Evolutionary conservation across 805 yeast species (phyloP), one percentile per base, ranked within the genome.

Genomic region (Ogataea paraovalis): DNA sequence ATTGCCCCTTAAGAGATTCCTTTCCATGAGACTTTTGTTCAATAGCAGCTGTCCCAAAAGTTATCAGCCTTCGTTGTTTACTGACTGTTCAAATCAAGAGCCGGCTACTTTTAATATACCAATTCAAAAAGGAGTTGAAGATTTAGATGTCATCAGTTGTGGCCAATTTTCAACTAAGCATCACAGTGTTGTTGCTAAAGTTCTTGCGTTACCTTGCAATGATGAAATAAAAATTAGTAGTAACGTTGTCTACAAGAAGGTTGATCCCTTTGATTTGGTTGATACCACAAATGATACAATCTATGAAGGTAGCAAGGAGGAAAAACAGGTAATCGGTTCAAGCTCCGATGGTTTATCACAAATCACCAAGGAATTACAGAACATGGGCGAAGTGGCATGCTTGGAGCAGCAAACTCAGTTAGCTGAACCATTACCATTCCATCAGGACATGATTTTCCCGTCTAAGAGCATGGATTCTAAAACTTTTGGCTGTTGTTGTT

Each of bases 11-110:
- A 66, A 72, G 37, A 72, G 79, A 46, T 75, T 54, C 44, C 55
- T 80, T 34, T 66, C 76, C 0, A 69, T 80, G 71, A 68, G 79
- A 48, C 60, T 81, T 43, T 44, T 76, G 49, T 79, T 73, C 41
- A 78, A 76, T 49, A 78, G 77, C 3, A 47, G 42, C 3, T 72
- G 78, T 33, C 81, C 83, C 2, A 43, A 46, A 0, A 61, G 69
- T 30, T 80, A 75, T 52, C 82, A 79, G 54, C 82, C 83, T 1
- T 64, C 66, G 3, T 42, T 53, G 10, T 66, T 72, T 22, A 73
- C 75, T 49, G 72, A 65, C 52, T 58, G 64, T 23, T 48, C 62
- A 4, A 42, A 54, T 33, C 59, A 57, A n/a, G 44, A 43, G 16
- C 79, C 78, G 49, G 75, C 78, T 2, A 57, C 70, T 3, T 65